Base-by-base conservation (phyloP, 768 basidiomycete species). In the Boletus insuetus region DNA sequence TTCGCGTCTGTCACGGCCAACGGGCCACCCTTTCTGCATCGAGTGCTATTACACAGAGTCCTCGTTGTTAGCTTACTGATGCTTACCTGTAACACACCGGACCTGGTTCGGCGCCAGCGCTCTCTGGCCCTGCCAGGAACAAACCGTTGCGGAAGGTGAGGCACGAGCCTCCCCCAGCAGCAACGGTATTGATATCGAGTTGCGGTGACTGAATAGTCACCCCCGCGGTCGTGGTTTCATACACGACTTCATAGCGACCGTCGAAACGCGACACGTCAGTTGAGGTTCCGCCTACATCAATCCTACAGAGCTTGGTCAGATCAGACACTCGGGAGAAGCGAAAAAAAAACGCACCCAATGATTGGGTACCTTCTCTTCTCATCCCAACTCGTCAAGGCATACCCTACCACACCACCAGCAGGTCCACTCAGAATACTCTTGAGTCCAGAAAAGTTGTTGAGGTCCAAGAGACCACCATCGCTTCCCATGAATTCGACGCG, bases 401-500 rank as follows among this genome's bases (percentile, higher is more conserved):
- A 96, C 0, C 96, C 96, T 0, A 98, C 96, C 6, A 98, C 96
- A 4, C 95, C 95, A 3, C 95, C 95, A 0, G 95, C 96, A 0
- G 95, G 96, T 3, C 91, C 92, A 62, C 91, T 94, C 37, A 97
- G 72, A 59, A 98, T 94, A 59, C 89, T 92, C 79, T 94, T 95
- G 62, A 98, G 73, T 0, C 95, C 96, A 0, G 91, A 93, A 69
- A 98, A 98, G 64, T 91, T 89, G 54, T 82, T 71, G 13, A 89
- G 72, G 66, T 92, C 89, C 22, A 93, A 74, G 11, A 95, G 74
- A 8, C 91, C 91, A 6, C 93, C 96, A 64, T 98, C 95, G 51
- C 89, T 91, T 35, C 88, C 89, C 96, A 98, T 98, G 67, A 98
- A 98, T 67, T 95, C 94, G 32, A 97, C 93, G 3, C 91, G 75